These are phyloP conservation scores for Neoscytalidium dimidiatum DNA, from an alignment of 2,329 filamentous ascomycete genomes.

Conservation along the genomic window DNA sequence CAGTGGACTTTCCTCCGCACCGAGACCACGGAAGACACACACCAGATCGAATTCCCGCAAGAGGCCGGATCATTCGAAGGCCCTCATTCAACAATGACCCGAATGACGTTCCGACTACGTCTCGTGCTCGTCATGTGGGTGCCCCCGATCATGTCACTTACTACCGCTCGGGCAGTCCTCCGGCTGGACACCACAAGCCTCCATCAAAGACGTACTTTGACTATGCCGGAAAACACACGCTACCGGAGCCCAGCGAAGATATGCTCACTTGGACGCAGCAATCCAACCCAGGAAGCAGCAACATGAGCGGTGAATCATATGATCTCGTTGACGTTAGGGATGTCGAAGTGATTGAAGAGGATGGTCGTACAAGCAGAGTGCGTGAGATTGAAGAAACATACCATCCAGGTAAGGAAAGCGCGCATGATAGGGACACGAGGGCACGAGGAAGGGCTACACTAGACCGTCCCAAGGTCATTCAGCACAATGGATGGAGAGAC, in stretches of 20 bases:
- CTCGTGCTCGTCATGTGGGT: neutral
- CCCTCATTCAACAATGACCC: neutral
- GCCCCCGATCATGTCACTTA: slow-evolving; percentile 8
- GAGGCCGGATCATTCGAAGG: neutral
- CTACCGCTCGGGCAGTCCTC: slow-evolving; percentile 1
- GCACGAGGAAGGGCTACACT: neutral
- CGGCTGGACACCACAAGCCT: neutral
- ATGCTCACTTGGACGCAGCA: neutral
- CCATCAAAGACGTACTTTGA: neutral
- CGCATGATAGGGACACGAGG: neutral
- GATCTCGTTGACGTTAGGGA: slow-evolving; percentile 12
- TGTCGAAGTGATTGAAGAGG: neutral
- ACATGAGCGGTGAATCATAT: slow-evolving; percentile 1
- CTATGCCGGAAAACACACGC: neutral
- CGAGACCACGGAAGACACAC: neutral
- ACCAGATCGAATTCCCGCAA: neutral
- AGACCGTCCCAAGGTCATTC: neutral
- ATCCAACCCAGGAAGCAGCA: neutral
- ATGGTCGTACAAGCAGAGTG: neutral
- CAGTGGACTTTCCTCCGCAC: neutral
- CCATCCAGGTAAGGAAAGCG: neutral
- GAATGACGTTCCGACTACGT: neutral
- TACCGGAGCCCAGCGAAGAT: neutral
- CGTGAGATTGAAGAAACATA: slow-evolving; percentile 17
- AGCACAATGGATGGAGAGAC: neutral